These are phyloP conservation scores for Salvia rosmarinus DNA, from an alignment of 257 asterid species.

Conservation along the genomic window DNA sequence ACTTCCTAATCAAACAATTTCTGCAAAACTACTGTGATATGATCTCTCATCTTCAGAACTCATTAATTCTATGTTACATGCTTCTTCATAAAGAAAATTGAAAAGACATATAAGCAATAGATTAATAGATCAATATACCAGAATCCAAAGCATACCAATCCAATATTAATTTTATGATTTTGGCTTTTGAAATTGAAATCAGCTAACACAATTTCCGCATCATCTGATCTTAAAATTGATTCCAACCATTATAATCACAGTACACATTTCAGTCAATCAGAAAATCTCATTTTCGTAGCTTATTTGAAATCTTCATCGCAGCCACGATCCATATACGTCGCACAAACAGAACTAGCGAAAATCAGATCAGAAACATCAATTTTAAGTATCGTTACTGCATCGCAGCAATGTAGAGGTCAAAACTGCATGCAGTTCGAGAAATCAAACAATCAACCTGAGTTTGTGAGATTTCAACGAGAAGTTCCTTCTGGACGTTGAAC, in stretches of 20 bases:
- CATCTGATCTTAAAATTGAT: not conserved
- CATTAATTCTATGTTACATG: conserved; percentile 1
- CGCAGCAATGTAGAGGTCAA: conserved; percentile 1
- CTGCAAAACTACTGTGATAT: not conserved
- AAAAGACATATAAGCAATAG: not conserved
- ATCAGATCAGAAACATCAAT: conserved; percentile 4
- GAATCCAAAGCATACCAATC: not conserved
- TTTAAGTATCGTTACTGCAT: not conserved
- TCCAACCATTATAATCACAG: not conserved
- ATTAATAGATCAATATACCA: not conserved
- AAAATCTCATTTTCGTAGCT: not conserved
- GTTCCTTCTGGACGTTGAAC: conserved; percentile 66
- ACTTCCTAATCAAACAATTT: not conserved
- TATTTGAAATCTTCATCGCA: not conserved
- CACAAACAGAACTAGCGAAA: conserved; percentile 11
- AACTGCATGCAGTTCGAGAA: conserved; percentile 9
- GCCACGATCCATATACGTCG: conserved; percentile 3
- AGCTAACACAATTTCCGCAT: conserved; percentile 10
- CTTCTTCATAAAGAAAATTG: not conserved
- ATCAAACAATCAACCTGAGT: conserved; percentile 53
- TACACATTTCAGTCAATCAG: conserved; percentile 1
- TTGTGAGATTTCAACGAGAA: conserved; percentile 57
- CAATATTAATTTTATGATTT: not conserved
- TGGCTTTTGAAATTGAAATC: conserved; percentile 15
- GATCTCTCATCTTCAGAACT: too few relatives aligned